A percentile compares a stretch with the other conserved stretches of the same genome.
Evolutionary conservation across 345 rosid species (phyloP).

Genomic region (Lepidium sativum): DNA sequence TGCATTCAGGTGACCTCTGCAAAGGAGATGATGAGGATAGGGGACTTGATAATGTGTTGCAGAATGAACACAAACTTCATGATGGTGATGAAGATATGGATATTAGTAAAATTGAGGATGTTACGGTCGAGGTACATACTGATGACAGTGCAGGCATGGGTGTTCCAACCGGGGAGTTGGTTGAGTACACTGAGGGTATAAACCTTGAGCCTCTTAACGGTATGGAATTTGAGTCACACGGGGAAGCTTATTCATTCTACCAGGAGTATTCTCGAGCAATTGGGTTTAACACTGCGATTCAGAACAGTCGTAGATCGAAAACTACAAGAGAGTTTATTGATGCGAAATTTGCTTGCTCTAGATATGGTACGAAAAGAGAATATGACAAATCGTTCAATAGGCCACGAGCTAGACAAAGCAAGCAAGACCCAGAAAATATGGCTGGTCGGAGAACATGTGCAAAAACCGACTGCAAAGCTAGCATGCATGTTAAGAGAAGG

Average conservation of each 20-base stretch:
- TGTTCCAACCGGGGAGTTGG: conserved; percentile 26
- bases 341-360: conserved; percentile 72
- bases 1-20: conserved; percentile 60
- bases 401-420: conserved; percentile 54
- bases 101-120: conserved; percentile 30
- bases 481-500: conserved; percentile 80
- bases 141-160: conserved; percentile 29
- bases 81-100: conserved; percentile 33
- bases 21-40: conserved; percentile 42
- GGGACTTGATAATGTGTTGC: conserved; percentile 38
- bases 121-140: conserved; percentile 28
- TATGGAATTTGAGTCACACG: conserved; percentile 67
- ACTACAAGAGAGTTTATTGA: conserved; percentile 61
- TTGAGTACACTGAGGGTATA: conserved; percentile 32
- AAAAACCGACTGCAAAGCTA: conserved; percentile 68
- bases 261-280: conserved; percentile 61
- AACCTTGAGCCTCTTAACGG: conserved; percentile 54
- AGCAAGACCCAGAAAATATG: conserved; percentile 50
- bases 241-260: conserved; percentile 59
- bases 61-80: conserved; percentile 32
- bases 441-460: conserved; percentile 46
- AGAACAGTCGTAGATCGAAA: conserved; percentile 66
- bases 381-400: conserved; percentile 48
- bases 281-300: conserved; percentile 64
- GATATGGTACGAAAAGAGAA: conserved; percentile 61